Evolutionary conservation across 2,329 filamentous ascomycete genomes (phyloP), one percentile per base, ranked within the genome.

Genomic region (Aureobasidium sp.): DNA sequence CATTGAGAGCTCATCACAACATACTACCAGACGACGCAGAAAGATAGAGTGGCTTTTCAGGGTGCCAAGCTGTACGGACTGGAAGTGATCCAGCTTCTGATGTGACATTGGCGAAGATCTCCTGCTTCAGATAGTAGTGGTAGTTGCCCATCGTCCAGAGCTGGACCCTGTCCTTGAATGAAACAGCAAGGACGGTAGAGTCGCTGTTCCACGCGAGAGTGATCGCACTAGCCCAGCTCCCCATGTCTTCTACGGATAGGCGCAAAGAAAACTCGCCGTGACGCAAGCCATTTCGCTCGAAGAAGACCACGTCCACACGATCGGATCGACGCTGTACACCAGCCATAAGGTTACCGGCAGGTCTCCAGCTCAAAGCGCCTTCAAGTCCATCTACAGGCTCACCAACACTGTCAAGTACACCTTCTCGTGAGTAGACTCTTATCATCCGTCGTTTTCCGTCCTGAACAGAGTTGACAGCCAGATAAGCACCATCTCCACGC

Each of bases 71-170:
- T 46, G 29, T 59, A 10, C 69, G 60, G 63, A 70, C 49, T 61
- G 60, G 31, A 65, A 66, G 21, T 61, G 66, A 17, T 40, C 60
- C 7, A 60, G 27, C 19, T 58, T 54, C 55, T 2, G 57, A 53
- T 7, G 43, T 33, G 11, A 38, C 27, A 21, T 38, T 21, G 5
- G 67, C 13, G 66, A 68, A 74, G 7, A 96, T 79, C 70, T 96
- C 91, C 71, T 96, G 91, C 75, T 99, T 99, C 17, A 99, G 79
- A 72, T 97, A 97, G 83, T 94, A 99, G 71, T 97, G 90, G 67
- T 99, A 99, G 72, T 99, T 99, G 21, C 90, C 89, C 81, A 88
- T 96, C 0, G 91, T 96, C 94, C 94, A 99, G 1, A 99, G 77
- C 70, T 99, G 94, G n/a, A 94, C 77, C 60, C 84, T 81, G 64